Conservation (phyloP, 352 stramenopile genomes). For the Phytopythium oedochilum region DNA sequence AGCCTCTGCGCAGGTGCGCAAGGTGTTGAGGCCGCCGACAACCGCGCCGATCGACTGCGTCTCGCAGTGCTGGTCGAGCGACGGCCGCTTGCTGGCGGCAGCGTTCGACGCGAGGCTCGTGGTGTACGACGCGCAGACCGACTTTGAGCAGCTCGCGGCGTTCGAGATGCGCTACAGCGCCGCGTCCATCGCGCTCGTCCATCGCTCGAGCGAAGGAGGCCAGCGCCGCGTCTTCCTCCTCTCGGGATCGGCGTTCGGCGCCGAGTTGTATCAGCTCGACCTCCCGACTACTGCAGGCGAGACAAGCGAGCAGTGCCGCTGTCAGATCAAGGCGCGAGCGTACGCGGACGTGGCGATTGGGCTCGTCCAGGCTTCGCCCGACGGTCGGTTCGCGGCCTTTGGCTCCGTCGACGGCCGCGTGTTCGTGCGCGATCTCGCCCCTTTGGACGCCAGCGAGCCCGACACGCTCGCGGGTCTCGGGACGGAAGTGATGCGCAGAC, state of each 20-base stretch:
- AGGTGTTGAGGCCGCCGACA: slow-evolving; percentile 22
- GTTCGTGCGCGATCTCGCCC: slow-evolving; percentile 25
- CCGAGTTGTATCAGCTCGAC: slow-evolving; percentile 24
- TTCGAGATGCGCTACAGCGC: slow-evolving; percentile 28
- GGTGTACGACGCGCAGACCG: slow-evolving; percentile 19
- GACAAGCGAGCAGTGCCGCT: neutral
- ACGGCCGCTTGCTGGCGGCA: slow-evolving; percentile 23
- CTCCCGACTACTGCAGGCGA: neutral
- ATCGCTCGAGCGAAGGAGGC: neutral
- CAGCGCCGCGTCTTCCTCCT: slow-evolving; percentile 10
- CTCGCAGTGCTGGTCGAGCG: slow-evolving; percentile 46
- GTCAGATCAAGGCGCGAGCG: neutral
- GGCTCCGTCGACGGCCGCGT: slow-evolving; percentile 52
- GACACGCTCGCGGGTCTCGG: slow-evolving; percentile 14
- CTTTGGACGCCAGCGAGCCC: slow-evolving; percentile 1
- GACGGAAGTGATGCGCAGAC: slow-evolving; percentile 16
- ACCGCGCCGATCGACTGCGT: slow-evolving; percentile 18
- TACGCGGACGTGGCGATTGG: slow-evolving; percentile 30
- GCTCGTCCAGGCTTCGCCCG: slow-evolving; percentile 30
- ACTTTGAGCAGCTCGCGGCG: slow-evolving; percentile 10
- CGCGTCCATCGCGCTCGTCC: slow-evolving; percentile 25
- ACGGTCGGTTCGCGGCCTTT: slow-evolving; percentile 24
- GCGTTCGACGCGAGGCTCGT: slow-evolving; percentile 24
- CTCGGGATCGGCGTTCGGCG: slow-evolving; percentile 30
- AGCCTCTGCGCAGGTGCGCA: slow-evolving; percentile 17